Base-by-base conservation (phyloP, 148 eudicot species). In the Bassia scoparia region DNA sequence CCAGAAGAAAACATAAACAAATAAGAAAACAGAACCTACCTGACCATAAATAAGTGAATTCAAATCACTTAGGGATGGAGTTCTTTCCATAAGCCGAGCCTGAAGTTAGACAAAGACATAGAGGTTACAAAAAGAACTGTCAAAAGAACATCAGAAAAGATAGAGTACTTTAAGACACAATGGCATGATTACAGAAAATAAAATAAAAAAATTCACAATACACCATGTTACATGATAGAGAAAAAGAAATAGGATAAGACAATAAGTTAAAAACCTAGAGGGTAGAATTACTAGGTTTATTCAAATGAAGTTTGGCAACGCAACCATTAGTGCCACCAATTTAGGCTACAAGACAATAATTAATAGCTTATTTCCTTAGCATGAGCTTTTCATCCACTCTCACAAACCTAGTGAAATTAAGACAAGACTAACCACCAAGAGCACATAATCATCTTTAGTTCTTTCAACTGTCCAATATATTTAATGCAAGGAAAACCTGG, bases 11-110 rank as follows among this genome's bases (percentile, higher is more conserved):
- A 68, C 31, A 34, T 53, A 53, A n/a, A 48, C 9, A 21, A 76
- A 74, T 43, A 41, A 41, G 1, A 37, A 37, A 41, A 26, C 64
- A 26, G 31, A 61, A 53, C 77, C 65, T 73, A 87, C 98, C 91
- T 94, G 97, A 72, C 97, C 96, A 85, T 91, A 92, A 35, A 95
- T 88, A 79, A 95, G 89, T 73, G 91, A 90, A 79, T 90, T 89
- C 61, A 95, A 78, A 76, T 88, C 99, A 79, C 97, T 95, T 21
- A 95, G 77, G 7, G 99, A 95, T 29, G 99, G 99, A 31, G 89
- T 84, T 87, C 90, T 95, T 84, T 92, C 90, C 83, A 92, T 68
- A 61, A 95, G 61, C 48, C 87, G 81, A 71, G 97, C 97, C 98
- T 94, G 88, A 75, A 77, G 72, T 38, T 76, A 61, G 70, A 38